phyloP scores from a whole-genome alignment of 2,329 filamentous ascomycete species.

The Emergomyces orientalis region DNA sequence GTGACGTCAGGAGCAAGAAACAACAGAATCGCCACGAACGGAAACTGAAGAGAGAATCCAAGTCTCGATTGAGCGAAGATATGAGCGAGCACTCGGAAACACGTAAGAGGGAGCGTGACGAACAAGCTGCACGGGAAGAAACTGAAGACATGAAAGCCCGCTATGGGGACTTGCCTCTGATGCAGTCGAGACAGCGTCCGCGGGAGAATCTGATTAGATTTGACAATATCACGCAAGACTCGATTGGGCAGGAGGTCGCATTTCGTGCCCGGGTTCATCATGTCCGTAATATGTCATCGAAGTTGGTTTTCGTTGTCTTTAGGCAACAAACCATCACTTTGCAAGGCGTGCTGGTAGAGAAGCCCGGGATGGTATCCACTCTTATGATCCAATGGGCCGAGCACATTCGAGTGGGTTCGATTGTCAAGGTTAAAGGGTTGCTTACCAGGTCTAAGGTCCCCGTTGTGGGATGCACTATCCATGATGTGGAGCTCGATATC shows the following conservation, averaged over 20 bases:
- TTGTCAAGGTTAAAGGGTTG: constrained; percentile 66
- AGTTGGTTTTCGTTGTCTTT: constrained; percentile 76
- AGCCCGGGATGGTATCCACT: constrained; percentile 53
- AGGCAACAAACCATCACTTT: constrained; percentile 75
- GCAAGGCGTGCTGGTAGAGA: constrained; percentile 65
- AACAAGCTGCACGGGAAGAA: constrained; percentile 45
- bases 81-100: constrained; percentile 31
- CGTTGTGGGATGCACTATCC: constrained; percentile 65
- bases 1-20: constrained; percentile 35
- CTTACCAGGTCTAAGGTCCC: constrained; percentile 65
- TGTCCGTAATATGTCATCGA: constrained; percentile 69
- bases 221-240: constrained; percentile 42
- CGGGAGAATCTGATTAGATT: constrained; percentile 42
- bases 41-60: constrained; percentile 29
- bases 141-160: constrained; percentile 50
- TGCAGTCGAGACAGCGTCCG: constrained; percentile 47
- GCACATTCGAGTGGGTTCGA: constrained; percentile 66
- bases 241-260: constrained; percentile 50
- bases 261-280: constrained; percentile 70
- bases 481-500: constrained; percentile 67
- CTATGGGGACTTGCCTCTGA: constrained; percentile 50
- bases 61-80: constrained; percentile 29
- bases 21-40: constrained; percentile 37
- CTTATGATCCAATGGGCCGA: constrained; percentile 83
- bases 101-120: constrained; percentile 31